Conservation (phyloP, 2,329 filamentous ascomycete species). For the Fusarium sp. region DNA sequence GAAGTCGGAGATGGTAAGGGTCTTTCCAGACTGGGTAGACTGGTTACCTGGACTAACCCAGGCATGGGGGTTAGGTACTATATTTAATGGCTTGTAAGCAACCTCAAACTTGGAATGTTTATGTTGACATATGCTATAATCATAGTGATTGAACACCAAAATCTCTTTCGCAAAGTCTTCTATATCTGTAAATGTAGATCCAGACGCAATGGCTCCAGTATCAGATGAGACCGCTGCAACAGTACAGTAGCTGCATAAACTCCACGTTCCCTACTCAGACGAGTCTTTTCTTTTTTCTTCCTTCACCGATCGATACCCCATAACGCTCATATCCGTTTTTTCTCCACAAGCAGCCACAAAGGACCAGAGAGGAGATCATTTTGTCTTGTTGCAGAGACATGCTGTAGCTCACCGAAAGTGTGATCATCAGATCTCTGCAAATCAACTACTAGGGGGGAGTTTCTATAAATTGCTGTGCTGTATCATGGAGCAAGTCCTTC, state of each 20-base stretch:
- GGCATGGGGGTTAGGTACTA: not conserved
- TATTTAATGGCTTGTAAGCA: not conserved
- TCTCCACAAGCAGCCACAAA: conserved; percentile 11
- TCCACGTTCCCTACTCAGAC: conserved; percentile 1
- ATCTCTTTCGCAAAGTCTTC: not conserved
- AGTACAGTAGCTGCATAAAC: not conserved
- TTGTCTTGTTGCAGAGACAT: not conserved
- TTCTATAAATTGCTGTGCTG: conserved; percentile 21
- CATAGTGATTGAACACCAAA: not conserved
- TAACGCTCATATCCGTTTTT: conserved; percentile 5
- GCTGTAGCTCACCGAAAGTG: conserved; percentile 16
- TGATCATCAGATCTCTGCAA: not conserved
- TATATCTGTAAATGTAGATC: not conserved
- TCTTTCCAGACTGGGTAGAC: not conserved
- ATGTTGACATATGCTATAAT: not conserved
- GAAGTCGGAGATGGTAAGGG: not conserved
- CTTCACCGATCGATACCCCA: conserved; percentile 9
- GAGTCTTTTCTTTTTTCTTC: conserved; percentile 1
- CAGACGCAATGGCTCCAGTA: not conserved
- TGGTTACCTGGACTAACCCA: not conserved
- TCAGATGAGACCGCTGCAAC: not conserved
- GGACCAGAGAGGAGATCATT: conserved; percentile 4
- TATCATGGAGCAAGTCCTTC: not conserved
- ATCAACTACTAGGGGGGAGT: not conserved
- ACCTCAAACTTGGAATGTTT: not conserved